phyloP scores from a whole-genome alignment of 2,329 filamentous ascomycete species.

The Fusarium camptoceras region DNA sequence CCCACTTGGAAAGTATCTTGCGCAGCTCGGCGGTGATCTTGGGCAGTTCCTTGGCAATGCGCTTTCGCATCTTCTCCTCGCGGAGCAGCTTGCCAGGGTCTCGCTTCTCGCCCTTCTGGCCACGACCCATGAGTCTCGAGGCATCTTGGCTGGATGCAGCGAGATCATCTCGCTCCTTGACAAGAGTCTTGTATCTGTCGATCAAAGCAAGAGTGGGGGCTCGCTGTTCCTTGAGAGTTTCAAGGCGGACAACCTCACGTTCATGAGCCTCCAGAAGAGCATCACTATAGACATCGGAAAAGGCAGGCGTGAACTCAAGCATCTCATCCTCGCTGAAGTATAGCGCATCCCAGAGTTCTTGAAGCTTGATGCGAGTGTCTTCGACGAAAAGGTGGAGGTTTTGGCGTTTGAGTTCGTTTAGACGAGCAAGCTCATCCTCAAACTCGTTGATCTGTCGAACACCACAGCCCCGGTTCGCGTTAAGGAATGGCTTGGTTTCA shows the following conservation, averaged over 20 bases:
- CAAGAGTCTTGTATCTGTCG: conserved; percentile 83
- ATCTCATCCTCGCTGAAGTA: conserved; percentile 99
- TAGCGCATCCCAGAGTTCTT: conserved; percentile 93
- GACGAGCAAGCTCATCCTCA: conserved; percentile 85
- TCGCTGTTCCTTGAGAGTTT: conserved; percentile 86
- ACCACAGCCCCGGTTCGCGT: conserved; percentile 89
- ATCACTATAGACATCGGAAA: conserved; percentile 97
- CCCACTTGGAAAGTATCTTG: conserved; percentile 85
- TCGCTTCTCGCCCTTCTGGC: conserved; percentile 91
- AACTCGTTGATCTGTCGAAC: conserved; percentile 95
- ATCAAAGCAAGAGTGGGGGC: conserved; percentile 85
- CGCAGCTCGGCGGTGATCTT: conserved; percentile 88
- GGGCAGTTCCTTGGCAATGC: conserved; percentile 94
- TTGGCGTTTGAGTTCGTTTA: conserved; percentile 94
- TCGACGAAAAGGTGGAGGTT: conserved; percentile 97
- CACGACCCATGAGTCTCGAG: conserved; percentile 89
- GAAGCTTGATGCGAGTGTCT: conserved; percentile 88
- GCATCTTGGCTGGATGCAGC: conserved; percentile 94
- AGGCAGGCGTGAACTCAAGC: conserved; percentile 96
- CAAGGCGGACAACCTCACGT: conserved; percentile 85
- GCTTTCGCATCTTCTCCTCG: conserved; percentile 98
- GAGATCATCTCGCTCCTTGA: conserved; percentile 88
- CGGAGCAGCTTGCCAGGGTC: conserved; percentile 93
- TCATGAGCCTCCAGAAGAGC: conserved; percentile 95
- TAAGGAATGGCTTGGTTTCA: conserved; percentile 87